A percentile compares a stretch with the other conserved stretches of the same genome.
These are phyloP conservation scores for Prototheca wickerhamii DNA, from an alignment of 163 green algal genomes.

Conservation along the genomic window DNA sequence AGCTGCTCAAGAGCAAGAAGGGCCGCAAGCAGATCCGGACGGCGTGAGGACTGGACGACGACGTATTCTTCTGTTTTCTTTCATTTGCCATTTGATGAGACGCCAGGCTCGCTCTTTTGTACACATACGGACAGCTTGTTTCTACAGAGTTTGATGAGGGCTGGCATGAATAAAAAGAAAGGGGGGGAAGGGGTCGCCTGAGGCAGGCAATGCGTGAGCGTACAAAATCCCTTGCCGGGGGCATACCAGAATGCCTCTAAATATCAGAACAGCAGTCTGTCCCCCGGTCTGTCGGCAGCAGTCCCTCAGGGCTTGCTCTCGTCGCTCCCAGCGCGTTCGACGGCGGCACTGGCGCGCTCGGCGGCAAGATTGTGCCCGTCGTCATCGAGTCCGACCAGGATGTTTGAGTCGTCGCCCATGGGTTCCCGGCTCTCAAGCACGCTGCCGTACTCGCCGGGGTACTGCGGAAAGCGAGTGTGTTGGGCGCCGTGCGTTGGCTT, in stretches of 20 bases:
- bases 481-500: no score
- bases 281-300: no score
- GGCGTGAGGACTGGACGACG: conserved; percentile 2
- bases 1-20: conserved; percentile 77
- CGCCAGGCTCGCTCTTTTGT: neutral
- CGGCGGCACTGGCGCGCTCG: neutral
- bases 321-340: neutral
- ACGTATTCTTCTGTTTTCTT: neutral
- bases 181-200: no score
- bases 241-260: no score
- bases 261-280: no score
- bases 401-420: neutral
- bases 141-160: neutral
- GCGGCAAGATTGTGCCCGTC: neutral
- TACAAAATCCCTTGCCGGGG: no score
- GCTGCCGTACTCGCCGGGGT: neutral
- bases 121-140: neutral
- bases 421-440: neutral
- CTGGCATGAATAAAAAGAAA: neutral
- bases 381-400: neutral
- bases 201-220: no score
- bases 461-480: no score
- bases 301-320: no score
- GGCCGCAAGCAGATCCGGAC: conserved; percentile 36
- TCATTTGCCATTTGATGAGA: neutral